Evolutionary conservation across 202 grass and related monocot species (phyloP).

Genomic region (Digitaria exilis): DNA sequence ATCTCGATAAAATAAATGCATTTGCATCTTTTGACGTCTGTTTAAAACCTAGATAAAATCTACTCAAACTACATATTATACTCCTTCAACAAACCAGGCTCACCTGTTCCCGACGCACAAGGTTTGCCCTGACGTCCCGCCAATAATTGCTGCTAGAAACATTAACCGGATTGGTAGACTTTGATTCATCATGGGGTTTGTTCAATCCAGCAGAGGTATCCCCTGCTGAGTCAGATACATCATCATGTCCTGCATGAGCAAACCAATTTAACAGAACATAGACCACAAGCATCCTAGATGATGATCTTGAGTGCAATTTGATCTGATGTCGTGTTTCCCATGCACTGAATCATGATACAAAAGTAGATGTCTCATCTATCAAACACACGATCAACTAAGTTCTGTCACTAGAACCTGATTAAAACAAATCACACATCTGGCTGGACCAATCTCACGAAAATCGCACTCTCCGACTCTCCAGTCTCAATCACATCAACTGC

Average conservation of each 20-base stretch:
- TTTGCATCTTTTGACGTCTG: background rate
- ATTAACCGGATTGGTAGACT: constrained; percentile 35
- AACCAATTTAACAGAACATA: constrained; percentile 13
- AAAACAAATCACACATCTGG: background rate
- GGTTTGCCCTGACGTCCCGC: constrained; percentile 91
- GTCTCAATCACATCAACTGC: background rate
- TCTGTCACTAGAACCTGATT: background rate
- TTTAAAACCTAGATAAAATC: background rate
- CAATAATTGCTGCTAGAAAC: constrained; percentile 66
- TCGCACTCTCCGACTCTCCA: background rate
- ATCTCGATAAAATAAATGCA: background rate
- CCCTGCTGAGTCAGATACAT: constrained; percentile 55
- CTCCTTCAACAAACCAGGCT: background rate
- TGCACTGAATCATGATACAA: background rate
- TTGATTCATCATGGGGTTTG: background rate
- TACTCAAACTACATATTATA: background rate
- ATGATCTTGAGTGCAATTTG: background rate
- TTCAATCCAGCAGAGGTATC: constrained; percentile 51
- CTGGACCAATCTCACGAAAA: background rate
- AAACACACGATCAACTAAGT: background rate
- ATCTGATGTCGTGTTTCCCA: background rate
- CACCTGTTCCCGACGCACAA: constrained; percentile 73
- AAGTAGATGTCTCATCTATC: background rate
- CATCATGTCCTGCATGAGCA: constrained; percentile 64
- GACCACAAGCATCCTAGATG: background rate